Conservation (phyloP, 2,329 filamentous ascomycete species). For the Clonostachys rosea region DNA sequence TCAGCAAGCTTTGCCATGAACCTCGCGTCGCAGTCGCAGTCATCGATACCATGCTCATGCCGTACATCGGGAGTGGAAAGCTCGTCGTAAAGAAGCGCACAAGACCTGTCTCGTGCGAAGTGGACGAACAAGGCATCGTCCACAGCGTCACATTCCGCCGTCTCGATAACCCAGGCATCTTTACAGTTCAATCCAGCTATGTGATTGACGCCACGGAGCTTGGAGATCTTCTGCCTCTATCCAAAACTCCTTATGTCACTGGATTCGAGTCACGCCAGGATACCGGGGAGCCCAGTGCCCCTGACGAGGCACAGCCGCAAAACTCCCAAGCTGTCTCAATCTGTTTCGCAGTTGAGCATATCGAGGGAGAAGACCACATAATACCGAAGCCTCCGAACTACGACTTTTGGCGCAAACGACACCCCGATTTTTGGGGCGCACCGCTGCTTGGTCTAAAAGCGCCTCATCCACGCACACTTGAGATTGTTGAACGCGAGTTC, state of each 20-base stretch:
- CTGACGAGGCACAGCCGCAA: slow-evolving; percentile 13
- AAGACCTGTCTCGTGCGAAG: slow-evolving; percentile 11
- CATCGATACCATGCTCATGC: slow-evolving; percentile 15
- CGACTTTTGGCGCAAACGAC: slow-evolving; percentile 13
- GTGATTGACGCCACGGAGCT: slow-evolving; percentile 10
- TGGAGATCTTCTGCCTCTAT: slow-evolving; percentile 12
- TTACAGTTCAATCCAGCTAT: slow-evolving; percentile 6
- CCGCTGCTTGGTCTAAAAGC: slow-evolving; percentile 13
- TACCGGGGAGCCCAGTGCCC: slow-evolving; percentile 16
- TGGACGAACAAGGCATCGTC: slow-evolving; percentile 4
- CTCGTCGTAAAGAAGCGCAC: slow-evolving; percentile 11
- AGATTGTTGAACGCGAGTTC: slow-evolving; percentile 17
- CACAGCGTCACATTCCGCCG: slow-evolving; percentile 4
- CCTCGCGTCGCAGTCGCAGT: slow-evolving; percentile 17
- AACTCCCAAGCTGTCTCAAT: slow-evolving; percentile 19
- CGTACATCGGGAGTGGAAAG: slow-evolving; percentile 12
- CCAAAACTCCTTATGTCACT: slow-evolving; percentile 14
- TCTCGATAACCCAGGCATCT: slow-evolving; percentile 3
- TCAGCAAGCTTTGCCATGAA: slow-evolving; percentile 18
- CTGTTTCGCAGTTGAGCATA: slow-evolving; percentile 19
- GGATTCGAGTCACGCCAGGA: slow-evolving; percentile 14
- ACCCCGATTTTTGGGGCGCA: slow-evolving; percentile 17
- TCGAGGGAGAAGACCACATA: slow-evolving; percentile 14
- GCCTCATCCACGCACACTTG: slow-evolving; percentile 15
- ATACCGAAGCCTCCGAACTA: slow-evolving; percentile 12